Base-by-base conservation (phyloP, 169 alveolate species). In the Neospora caninum region DNA sequence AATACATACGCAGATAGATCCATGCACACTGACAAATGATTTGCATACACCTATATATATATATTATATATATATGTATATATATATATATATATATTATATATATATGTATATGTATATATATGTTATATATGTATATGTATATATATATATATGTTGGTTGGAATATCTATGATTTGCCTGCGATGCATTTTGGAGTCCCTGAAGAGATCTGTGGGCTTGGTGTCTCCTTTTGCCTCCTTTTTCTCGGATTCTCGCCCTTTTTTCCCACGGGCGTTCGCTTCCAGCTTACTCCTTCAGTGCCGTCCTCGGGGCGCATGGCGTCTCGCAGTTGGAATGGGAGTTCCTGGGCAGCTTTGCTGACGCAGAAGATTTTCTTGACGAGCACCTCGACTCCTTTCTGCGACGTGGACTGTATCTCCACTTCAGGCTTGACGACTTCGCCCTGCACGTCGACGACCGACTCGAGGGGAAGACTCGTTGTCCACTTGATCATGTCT, bases 271-370 rank as follows among this genome's bases (percentile, higher is more conserved):
- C 31, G 4, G n/a, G 4, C 73, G 7, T 27, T 4, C 13, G 58
- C 22, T 49, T 49, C 58, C 58, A 6, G n/a, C 86, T n/a, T n/a
- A 78, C 86, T 2, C 86, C 86, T n/a, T 78, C 86, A 0, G 80
- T 1, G 49, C 80, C 93, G 88, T 89, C 93, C 45, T 67, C 93
- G 49, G 88, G 86, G 54, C 80, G 86, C 88, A 39, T 98, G 29
- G 99, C 99, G 97, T 99, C 99, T 54, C 98, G 98, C 67, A 99
- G 95, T 96, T 98, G 98, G 97, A 99, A 99, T 16, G 99, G 99
- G 93, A 99, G 97, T 82, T 97, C 98, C 53, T 83, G 80, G n/a
- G 86, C 67, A 27, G 94, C 92, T 29, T 49, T 78, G 94, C 92
- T 83, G 36, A 98, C 97, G 88, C 99, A 97, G 96, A 95, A 98